Conservation (phyloP, 2,329 filamentous ascomycete genomes). For the Microthyrium microscopicum region DNA sequence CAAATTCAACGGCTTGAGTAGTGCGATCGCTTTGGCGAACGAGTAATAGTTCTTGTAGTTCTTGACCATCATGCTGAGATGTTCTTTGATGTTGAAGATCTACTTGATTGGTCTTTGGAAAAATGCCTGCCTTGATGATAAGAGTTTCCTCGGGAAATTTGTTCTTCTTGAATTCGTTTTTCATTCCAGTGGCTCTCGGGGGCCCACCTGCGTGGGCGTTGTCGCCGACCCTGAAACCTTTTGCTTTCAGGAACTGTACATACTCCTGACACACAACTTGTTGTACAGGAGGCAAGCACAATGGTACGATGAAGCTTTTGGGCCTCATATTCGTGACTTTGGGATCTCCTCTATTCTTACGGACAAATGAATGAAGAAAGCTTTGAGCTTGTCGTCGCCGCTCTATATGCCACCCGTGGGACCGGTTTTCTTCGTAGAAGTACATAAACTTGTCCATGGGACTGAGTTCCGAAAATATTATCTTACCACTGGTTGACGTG, state of each 20-base stretch:
- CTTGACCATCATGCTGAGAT: no score
- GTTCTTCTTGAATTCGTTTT: not conserved
- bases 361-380: slow-evolving; percentile 38
- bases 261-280: slow-evolving; percentile 25
- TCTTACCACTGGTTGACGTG: no score
- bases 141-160: not conserved
- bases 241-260: not conserved
- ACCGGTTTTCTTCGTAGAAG: slow-evolving; percentile 31
- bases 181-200: not conserved
- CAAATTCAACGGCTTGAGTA: slow-evolving; percentile 17
- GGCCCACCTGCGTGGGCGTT: not conserved
- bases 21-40: no score
- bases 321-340: slow-evolving; percentile 21
- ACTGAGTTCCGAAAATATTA: no score
- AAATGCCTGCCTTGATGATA: no score
- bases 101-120: no score
- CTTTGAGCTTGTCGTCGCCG: slow-evolving; percentile 35
- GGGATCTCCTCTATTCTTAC: slow-evolving; percentile 20
- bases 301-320: slow-evolving; percentile 24
- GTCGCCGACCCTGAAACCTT: not conserved
- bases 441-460: no score
- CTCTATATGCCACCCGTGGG: slow-evolving; percentile 33
- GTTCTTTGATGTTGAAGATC: no score
- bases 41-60: no score
- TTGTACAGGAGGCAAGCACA: slow-evolving; percentile 29